These are phyloP conservation scores for Sherardia arvensis DNA, from an alignment of 257 asterid species.

Conservation along the genomic window DNA sequence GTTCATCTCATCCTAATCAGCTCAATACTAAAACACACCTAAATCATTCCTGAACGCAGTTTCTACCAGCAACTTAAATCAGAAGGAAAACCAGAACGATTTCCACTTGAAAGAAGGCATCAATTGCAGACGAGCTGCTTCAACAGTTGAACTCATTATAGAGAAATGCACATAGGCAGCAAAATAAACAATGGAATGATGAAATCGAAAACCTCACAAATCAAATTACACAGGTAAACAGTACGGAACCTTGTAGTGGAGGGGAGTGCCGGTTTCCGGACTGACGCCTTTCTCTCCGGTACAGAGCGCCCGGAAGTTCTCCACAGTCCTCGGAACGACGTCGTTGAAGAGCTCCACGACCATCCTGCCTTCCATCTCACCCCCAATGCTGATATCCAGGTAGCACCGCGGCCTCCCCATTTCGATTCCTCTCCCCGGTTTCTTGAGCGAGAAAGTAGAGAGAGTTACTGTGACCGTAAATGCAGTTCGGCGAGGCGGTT, in stretches of 20 bases:
- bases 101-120: not conserved
- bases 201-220: not conserved
- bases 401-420: constrained; percentile 57
- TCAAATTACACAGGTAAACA: not conserved
- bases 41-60: not conserved
- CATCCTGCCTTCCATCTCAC: constrained; percentile 85
- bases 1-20: not conserved
- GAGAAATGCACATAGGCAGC: not conserved
- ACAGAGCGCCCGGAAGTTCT: constrained; percentile 39
- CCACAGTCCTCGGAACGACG: constrained; percentile 74
- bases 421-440: not conserved
- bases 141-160: not conserved
- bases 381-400: constrained; percentile 74
- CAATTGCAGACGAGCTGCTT: not conserved
- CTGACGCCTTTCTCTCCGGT: constrained; percentile 34
- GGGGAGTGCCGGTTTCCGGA: constrained; percentile 26
- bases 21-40: not conserved
- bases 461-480: no score
- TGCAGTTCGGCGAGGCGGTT: not conserved
- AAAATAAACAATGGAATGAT: no score
- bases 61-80: not conserved
- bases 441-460: not conserved
- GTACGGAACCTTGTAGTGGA: constrained; percentile 29
- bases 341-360: constrained; percentile 69
- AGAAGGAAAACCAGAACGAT: not conserved